These are phyloP conservation scores for Zygoascus bituminiphila DNA, from an alignment of 805 yeast species.

Conservation along the genomic window DNA sequence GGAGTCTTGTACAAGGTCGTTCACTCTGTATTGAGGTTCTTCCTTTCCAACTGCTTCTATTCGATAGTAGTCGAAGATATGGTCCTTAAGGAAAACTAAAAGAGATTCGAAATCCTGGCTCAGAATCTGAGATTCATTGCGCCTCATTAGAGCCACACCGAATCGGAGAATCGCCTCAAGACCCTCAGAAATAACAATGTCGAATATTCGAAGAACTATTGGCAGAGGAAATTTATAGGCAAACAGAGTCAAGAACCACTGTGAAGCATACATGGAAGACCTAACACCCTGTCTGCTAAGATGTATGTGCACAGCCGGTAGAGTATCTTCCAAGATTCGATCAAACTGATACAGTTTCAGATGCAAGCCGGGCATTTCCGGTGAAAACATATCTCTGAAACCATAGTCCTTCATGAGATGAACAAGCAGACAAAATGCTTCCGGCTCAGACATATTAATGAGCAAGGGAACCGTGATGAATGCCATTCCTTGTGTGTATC, in stretches of 20 bases:
- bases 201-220: slow-evolving; percentile 80
- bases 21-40: slow-evolving; percentile 45
- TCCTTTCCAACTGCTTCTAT: not conserved
- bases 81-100: slow-evolving; percentile 68
- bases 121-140: slow-evolving; percentile 53
- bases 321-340: slow-evolving; percentile 65
- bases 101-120: slow-evolving; percentile 66
- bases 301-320: slow-evolving; percentile 69
- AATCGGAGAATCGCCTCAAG: slow-evolving; percentile 77
- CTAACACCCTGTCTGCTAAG: slow-evolving; percentile 77
- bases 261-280: slow-evolving; percentile 94
- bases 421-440: slow-evolving; percentile 74
- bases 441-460: slow-evolving; percentile 71
- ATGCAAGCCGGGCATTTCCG: slow-evolving; percentile 93
- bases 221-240: slow-evolving; percentile 91
- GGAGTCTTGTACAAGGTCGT: slow-evolving; percentile 71
- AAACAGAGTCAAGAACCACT: slow-evolving; percentile 93
- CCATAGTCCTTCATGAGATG: slow-evolving; percentile 78
- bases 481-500: slow-evolving; percentile 98
- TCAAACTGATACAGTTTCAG: slow-evolving; percentile 83
- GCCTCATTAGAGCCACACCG: slow-evolving; percentile 69
- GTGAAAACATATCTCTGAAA: slow-evolving; percentile 67
- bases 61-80: slow-evolving; percentile 62
- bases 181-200: slow-evolving; percentile 85
- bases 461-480: slow-evolving; percentile 80